Percentiles rank a stretch among this genome's conserved stretches.
phyloP scores from a whole-genome alignment of 495 filamentous ascomycete species.

The Aspergillus sclerotiicarbonarius region DNA sequence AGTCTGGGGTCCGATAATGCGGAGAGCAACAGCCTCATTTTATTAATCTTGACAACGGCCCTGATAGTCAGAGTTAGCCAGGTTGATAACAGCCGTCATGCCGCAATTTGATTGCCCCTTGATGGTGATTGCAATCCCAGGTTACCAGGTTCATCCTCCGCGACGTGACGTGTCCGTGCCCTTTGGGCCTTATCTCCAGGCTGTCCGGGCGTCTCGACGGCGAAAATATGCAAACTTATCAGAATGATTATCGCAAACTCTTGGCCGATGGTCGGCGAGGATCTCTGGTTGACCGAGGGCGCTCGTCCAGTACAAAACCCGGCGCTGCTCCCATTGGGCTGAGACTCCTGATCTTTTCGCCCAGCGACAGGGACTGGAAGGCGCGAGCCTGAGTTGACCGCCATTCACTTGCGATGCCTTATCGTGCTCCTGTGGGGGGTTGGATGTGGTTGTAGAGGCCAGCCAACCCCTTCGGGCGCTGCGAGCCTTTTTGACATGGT shows the following conservation, averaged over 20 bases:
- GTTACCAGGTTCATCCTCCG: background rate
- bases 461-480: background rate
- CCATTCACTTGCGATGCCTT: conserved; percentile 10
- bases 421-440: conserved; percentile 6
- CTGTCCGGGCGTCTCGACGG: conserved; percentile 5
- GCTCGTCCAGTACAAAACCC: conserved; percentile 15
- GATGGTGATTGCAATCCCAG: too few species aligned
- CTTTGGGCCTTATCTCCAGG: conserved; percentile 11
- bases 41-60: too few species aligned
- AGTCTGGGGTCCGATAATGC: too few species aligned
- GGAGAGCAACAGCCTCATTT: too few species aligned
- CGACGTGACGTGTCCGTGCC: background rate
- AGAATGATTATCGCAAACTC: conserved; percentile 11
- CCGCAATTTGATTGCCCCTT: too few species aligned
- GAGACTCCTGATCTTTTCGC: background rate
- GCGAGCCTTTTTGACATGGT: background rate
- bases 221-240: conserved; percentile 17
- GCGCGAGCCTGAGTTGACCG: conserved; percentile 1
- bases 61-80: too few species aligned
- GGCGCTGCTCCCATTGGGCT: conserved; percentile 10
- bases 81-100: too few species aligned
- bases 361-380: background rate
- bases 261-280: conserved; percentile 14
- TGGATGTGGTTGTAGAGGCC: background rate
- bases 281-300: background rate